Conservation (phyloP, 2,329 filamentous ascomycete genomes). For the Sclerotinia nivalis region DNA sequence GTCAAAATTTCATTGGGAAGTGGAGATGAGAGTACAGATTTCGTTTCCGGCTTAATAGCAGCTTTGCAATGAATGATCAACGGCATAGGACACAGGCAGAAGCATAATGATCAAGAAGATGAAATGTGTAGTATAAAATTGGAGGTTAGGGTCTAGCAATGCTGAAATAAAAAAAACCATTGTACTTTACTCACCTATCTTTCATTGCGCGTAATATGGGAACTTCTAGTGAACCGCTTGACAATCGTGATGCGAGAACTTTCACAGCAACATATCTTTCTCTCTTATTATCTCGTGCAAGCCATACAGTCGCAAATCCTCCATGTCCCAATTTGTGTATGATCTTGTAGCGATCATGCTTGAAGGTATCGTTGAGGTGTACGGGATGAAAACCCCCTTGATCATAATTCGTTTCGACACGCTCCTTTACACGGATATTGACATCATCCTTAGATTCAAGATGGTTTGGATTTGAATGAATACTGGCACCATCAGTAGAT, state of each 20-base stretch:
- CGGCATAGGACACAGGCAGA: too few species aligned
- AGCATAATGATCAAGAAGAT: neutral
- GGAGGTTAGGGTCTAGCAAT: too few species aligned
- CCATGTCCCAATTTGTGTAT: slow-evolving; percentile 50
- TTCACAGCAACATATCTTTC: slow-evolving; percentile 32
- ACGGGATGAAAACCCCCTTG: slow-evolving; percentile 49
- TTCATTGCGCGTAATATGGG: slow-evolving; percentile 28
- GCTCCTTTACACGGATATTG: neutral
- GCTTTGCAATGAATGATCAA: too few species aligned
- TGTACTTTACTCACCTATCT: neutral
- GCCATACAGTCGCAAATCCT: slow-evolving; percentile 50
- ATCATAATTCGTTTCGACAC: slow-evolving; percentile 28
- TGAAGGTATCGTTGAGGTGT: slow-evolving; percentile 46
- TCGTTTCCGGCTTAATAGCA: too few species aligned
- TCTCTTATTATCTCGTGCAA: slow-evolving; percentile 41
- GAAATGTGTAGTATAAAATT: neutral
- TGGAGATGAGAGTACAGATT: too few species aligned
- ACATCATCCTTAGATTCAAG: neutral
- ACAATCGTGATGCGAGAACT: slow-evolving; percentile 28
- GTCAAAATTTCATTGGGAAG: too few species aligned
- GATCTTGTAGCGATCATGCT: slow-evolving; percentile 47
- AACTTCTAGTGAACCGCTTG: slow-evolving; percentile 28
- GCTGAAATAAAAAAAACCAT: neutral
- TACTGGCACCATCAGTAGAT: neutral
- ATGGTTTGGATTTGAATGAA: neutral